phyloP scores from a whole-genome alignment of 2,329 filamentous ascomycete genomes.

The Fusarium protoensiforme region DNA sequence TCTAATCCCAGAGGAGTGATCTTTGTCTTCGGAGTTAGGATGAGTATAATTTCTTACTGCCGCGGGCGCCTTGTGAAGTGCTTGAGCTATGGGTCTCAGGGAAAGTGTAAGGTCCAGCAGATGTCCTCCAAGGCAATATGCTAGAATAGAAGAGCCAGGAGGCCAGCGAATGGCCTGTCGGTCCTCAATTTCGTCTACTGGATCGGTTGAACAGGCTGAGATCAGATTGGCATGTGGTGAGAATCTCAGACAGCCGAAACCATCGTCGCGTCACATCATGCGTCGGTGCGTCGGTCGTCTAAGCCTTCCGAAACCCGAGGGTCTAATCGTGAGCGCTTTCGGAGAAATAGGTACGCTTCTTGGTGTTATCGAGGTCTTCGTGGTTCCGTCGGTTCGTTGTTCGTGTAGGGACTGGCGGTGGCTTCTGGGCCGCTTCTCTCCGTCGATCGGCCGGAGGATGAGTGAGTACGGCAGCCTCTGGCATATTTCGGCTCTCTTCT shows the following conservation, averaged over 20 bases:
- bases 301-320: background rate
- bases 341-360: background rate
- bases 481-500: no score
- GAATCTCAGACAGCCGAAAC: background rate
- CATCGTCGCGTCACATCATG: background rate
- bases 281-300: background rate
- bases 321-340: background rate
- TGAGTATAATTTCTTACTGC: background rate
- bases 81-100: background rate
- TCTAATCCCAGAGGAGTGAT: background rate
- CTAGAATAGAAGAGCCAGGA: no score
- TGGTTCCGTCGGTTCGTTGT: background rate
- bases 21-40: background rate
- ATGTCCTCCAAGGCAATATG: background rate
- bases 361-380: background rate
- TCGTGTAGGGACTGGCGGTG: no score
- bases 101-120: no score
- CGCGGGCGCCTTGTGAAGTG: background rate
- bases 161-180: fast-evolving
- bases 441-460: background rate
- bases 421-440: background rate
- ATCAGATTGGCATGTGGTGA: background rate
- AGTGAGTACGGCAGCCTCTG: background rate
- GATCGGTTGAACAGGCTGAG: background rate
- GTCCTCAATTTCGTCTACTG: fast-evolving